Evolutionary conservation across 2,329 filamentous ascomycete genomes (phyloP).

Genomic region (Leptographium radiaticola): DNA sequence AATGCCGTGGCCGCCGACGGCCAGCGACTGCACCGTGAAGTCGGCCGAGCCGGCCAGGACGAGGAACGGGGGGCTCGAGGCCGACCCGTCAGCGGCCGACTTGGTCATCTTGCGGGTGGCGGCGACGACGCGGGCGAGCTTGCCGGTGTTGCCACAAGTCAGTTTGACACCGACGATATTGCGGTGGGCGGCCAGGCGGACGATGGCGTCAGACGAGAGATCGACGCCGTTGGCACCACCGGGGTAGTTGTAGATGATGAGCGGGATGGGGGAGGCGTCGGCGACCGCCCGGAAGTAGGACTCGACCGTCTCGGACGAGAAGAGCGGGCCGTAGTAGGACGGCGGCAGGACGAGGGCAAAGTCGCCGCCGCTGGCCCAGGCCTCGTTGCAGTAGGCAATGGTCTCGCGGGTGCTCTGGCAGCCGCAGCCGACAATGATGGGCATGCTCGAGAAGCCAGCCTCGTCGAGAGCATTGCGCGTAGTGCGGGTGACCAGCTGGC

Average conservation of each 20-base stretch:
- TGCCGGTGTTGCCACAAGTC: constrained; percentile 58
- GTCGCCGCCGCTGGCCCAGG: constrained; percentile 56
- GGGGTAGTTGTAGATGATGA: constrained; percentile 60
- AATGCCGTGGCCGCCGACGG: constrained; percentile 57
- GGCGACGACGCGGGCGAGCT: constrained; percentile 50
- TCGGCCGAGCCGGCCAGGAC: constrained; percentile 62
- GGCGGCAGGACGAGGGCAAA: constrained; percentile 66
- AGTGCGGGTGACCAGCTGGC: constrained; percentile 52
- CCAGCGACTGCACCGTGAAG: constrained; percentile 55
- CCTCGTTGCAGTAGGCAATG: constrained; percentile 55
- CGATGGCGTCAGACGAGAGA: constrained; percentile 48
- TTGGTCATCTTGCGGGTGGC: constrained; percentile 32
- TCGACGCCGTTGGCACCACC: constrained; percentile 51
- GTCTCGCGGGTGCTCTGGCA: constrained; percentile 62
- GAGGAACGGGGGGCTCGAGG: constrained; percentile 39
- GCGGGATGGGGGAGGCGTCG: constrained; percentile 46
- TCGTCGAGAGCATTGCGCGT: constrained; percentile 58
- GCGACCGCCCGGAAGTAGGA: constrained; percentile 56
- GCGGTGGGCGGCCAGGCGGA: constrained; percentile 44
- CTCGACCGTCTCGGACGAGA: constrained; percentile 48
- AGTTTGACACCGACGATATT: constrained; percentile 59
- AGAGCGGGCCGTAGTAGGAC: constrained; percentile 59
- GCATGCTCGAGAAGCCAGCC: constrained; percentile 51
- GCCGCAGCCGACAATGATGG: constrained; percentile 65
- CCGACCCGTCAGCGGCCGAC: background rate